Conservation (phyloP, 2,329 filamentous ascomycete genomes). For the Corinectria fuckeliana region DNA sequence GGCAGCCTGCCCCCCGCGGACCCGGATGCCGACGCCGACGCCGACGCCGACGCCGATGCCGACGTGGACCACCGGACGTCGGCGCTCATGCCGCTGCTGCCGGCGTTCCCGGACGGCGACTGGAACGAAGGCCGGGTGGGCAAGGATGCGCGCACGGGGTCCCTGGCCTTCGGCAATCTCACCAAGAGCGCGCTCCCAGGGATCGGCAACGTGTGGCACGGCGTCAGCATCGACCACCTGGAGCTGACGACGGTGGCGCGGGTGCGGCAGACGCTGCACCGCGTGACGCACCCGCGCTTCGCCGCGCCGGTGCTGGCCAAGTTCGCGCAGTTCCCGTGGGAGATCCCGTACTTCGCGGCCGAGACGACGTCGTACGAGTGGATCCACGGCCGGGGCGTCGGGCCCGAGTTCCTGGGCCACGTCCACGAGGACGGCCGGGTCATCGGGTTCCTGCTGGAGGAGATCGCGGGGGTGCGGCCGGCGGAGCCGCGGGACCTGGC, state of each 20-base stretch:
- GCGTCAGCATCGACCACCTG: conserved; percentile 42
- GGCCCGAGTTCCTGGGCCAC: conserved; percentile 41
- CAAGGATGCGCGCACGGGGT: conserved; percentile 31
- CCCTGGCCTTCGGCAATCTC: conserved; percentile 37
- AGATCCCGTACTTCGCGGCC: conserved; percentile 40
- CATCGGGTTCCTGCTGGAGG: conserved; percentile 39
- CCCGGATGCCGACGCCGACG: no score
- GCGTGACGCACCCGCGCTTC: conserved; percentile 35
- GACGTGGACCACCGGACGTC: conserved; percentile 45
- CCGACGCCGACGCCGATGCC: no score
- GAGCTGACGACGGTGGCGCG: conserved; percentile 37
- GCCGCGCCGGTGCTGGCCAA: conserved; percentile 33
- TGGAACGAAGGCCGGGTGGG: conserved; percentile 49
- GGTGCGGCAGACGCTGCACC: conserved; percentile 39
- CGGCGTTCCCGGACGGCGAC: conserved; percentile 46
- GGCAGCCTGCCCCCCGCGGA: conserved; percentile 41
- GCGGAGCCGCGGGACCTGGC: conserved; percentile 40
- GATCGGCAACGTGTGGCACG: conserved; percentile 45
- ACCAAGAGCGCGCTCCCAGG: conserved; percentile 38
- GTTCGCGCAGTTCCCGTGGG: conserved; percentile 40
- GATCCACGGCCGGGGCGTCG: conserved; percentile 38
- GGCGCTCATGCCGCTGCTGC: conserved; percentile 43
- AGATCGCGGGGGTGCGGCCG: conserved; percentile 31
- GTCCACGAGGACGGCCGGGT: conserved; percentile 41
- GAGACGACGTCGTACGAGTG: conserved; percentile 42